phyloP scores from a whole-genome alignment of 371 early-diverging fungal genomes.

The Chytridium lagenaria region DNA sequence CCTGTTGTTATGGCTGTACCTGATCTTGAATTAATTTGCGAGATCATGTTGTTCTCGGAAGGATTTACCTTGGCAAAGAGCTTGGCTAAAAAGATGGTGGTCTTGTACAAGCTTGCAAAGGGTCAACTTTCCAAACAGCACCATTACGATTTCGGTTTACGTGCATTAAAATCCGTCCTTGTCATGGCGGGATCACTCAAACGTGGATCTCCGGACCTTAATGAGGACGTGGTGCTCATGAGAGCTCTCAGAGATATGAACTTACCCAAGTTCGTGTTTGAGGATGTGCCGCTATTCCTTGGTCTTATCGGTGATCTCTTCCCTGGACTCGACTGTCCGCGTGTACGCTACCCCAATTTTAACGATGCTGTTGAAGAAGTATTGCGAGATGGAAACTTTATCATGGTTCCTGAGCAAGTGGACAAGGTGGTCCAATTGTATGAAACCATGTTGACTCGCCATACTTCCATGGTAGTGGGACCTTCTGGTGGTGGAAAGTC shows the following conservation, averaged over 20 bases:
- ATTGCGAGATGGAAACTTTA: conserved; percentile 53
- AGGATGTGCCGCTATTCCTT: conserved; percentile 65
- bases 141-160: conserved; percentile 71
- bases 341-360: conserved; percentile 63
- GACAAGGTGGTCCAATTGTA: conserved; percentile 69
- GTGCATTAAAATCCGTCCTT: conserved; percentile 62
- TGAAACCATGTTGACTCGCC: conserved; percentile 67
- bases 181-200: conserved; percentile 68
- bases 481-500: conserved; percentile 67
- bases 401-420: conserved; percentile 61
- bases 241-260: conserved; percentile 65
- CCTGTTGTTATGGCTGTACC: conserved; percentile 69
- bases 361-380: conserved; percentile 66
- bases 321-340: conserved; percentile 66
- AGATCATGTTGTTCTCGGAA: conserved; percentile 68
- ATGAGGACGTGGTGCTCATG: conserved; percentile 68
- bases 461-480: conserved; percentile 67
- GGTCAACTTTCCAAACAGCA: conserved; percentile 63
- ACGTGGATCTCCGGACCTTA: conserved; percentile 61
- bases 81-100: conserved; percentile 66
- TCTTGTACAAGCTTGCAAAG: conserved; percentile 60
- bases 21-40: conserved; percentile 65
- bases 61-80: conserved; percentile 64
- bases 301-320: conserved; percentile 65
- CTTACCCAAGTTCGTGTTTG: conserved; percentile 67